A percentile compares a stretch with the other conserved stretches of the same genome.
These are phyloP conservation scores for Rickenella mellea DNA, from an alignment of 768 basidiomycete genomes.

Conservation along the genomic window DNA sequence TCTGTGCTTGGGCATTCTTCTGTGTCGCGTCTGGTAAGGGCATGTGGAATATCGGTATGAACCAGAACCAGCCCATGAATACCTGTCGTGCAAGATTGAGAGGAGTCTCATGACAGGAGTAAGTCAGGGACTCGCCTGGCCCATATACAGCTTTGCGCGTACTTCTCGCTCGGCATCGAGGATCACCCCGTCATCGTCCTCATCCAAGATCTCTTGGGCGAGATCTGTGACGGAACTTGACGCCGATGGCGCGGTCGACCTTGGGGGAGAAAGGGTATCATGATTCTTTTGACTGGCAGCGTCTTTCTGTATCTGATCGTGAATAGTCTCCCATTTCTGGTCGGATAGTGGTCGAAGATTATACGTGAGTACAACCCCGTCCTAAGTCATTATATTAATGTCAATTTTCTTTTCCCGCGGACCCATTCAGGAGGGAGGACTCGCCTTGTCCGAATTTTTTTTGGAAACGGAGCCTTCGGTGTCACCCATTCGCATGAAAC, in stretches of 20 bases:
- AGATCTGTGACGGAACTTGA: not conserved
- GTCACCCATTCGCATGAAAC: conserved; percentile 56
- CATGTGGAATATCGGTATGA: conserved; percentile 80
- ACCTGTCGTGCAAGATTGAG: conserved; percentile 31
- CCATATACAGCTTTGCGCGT: conserved; percentile 62
- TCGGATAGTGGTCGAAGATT: conserved; percentile 37
- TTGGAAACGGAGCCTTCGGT: conserved; percentile 4
- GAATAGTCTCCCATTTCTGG: conserved; percentile 32
- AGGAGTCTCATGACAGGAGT: conserved; percentile 3
- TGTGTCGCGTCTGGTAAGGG: conserved; percentile 12
- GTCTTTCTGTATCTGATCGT: conserved; percentile 22
- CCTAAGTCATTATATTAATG: conserved; percentile 21
- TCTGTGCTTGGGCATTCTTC: conserved; percentile 11
- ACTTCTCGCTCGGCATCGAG: conserved; percentile 62
- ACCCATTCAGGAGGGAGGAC: conserved; percentile 10
- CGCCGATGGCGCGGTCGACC: not conserved
- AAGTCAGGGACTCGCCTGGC: conserved; percentile 36
- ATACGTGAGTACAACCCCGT: conserved; percentile 32
- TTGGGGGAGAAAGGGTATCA: not conserved
- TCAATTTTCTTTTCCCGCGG: conserved; percentile 6
- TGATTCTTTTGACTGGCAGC: conserved; percentile 4
- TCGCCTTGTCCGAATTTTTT: conserved; percentile 10
- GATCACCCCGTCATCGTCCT: conserved; percentile 33
- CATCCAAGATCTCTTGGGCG: not conserved
- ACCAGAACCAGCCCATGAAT: conserved; percentile 80